Evolutionary conservation across 2,329 filamentous ascomycete genomes (phyloP), one percentile per base, ranked within the genome.

Genomic region (Cordyceps tenuipes): DNA sequence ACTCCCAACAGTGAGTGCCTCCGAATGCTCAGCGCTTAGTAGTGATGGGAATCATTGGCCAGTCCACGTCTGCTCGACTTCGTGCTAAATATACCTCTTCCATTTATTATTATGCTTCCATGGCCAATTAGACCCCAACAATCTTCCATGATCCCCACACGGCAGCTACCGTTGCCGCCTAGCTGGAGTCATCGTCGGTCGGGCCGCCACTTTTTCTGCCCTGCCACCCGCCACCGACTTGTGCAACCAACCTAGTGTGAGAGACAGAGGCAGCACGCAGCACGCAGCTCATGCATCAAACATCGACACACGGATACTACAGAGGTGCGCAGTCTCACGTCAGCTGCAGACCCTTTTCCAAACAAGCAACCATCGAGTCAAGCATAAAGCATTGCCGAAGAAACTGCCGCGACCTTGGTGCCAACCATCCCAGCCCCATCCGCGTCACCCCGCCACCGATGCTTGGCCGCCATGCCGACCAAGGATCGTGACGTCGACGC

Each of bases 401-500:
- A 17, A 23, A 26, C 21, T 4, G 10, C 44, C n/a, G 21, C 29
- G 10, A 52, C 26, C 19, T 41, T 23, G n/a, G 31, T n/a, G 19
- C 15, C 26, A 26, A 47, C 31, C 36, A 8, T 21, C 55, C 19
- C 34, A 39, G 46, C 39, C 19, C 47, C 19, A 19, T 47, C 47
- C 23, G 23, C 31, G 50, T 31, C 41, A 54, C 57, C 57, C 57
- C 44, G 50, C 57, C 50, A 44, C 57, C 55, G 51, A 66, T 66
- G 64, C 61, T 56, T 60, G 54, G 60, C 65, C 63, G 60, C 65
- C 63, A 77, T 77, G 75, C 72, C 75, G 55, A 69, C 72, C 64
- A 74, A 73, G 65, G 73, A 77, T 62, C 74, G 67, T 70, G 75
- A 78, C 65, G 73, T 68, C 69, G 73, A 75, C 61, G 66, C 68